Percentiles rank a stretch among this genome's conserved stretches.
These are phyloP conservation scores for Fusarium sp. DNA, from an alignment of 2,329 filamentous ascomycete genomes.

Conservation along the genomic window DNA sequence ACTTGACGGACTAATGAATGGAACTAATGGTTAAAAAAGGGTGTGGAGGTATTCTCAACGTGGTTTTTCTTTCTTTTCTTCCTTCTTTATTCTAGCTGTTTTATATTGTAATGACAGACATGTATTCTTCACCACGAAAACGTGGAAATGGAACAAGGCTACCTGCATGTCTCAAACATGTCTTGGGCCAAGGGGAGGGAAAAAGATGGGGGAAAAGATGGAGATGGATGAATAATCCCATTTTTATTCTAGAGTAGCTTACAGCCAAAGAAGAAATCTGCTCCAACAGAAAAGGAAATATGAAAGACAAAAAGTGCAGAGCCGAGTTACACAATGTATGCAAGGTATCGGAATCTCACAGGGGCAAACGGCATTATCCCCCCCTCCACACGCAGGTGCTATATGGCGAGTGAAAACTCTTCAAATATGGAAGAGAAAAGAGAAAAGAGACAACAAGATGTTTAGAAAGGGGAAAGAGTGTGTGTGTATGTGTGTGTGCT, in stretches of 20 bases:
- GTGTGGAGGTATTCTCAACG: background rate
- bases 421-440: background rate
- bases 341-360: background rate
- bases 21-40: background rate
- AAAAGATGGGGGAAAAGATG: background rate
- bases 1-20: background rate
- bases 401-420: background rate
- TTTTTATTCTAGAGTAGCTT: background rate
- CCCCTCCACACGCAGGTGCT: background rate
- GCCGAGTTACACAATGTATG: slow-evolving; percentile 1
- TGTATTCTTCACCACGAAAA: background rate
- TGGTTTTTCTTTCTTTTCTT: too few relatives aligned
- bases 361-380: background rate
- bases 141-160: background rate
- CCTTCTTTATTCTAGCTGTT: background rate
- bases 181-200: background rate
- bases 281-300: background rate
- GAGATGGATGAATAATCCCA: background rate
- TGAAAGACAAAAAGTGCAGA: background rate
- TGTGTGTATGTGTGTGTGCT: background rate
- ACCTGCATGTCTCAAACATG: background rate
- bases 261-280: background rate
- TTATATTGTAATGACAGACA: slow-evolving; percentile 1
- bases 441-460: slow-evolving; percentile 1
- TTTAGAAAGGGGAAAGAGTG: background rate